phyloP scores from a whole-genome alignment of 106 monocot species.

The Dioscorea zingiberensis region DNA sequence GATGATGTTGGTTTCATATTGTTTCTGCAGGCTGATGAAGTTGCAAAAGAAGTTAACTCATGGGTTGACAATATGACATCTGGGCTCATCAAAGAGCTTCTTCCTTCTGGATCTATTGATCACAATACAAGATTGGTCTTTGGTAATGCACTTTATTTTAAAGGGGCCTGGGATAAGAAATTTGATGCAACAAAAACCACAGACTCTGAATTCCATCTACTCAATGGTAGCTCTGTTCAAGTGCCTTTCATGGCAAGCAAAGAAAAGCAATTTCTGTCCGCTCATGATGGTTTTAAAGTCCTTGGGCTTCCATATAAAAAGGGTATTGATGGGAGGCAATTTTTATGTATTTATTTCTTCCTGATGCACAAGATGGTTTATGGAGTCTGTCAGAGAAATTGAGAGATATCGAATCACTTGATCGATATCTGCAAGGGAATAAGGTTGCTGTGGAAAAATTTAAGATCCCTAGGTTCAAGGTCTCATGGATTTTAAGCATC shows the following conservation, averaged over 20 bases:
- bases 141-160: constrained; percentile 84
- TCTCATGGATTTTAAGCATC: constrained; percentile 70
- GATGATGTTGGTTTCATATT: background rate
- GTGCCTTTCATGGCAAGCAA: constrained; percentile 29
- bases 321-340: constrained; percentile 47
- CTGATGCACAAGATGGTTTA: constrained; percentile 46
- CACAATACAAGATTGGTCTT: constrained; percentile 46
- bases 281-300: constrained; percentile 48
- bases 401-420: constrained; percentile 32
- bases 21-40: constrained; percentile 53
- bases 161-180: constrained; percentile 65
- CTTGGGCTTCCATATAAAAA: constrained; percentile 65
- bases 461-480: constrained; percentile 71
- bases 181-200: constrained; percentile 40
- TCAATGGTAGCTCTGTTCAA: constrained; percentile 15
- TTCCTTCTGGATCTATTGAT: constrained; percentile 56
- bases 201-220: constrained; percentile 18
- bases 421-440: constrained; percentile 25
- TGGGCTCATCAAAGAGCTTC: constrained; percentile 68
- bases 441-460: constrained; percentile 39
- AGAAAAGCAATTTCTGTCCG: constrained; percentile 24
- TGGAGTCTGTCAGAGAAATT: constrained; percentile 50
- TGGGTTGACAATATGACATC: constrained; percentile 56
- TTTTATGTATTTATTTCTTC: constrained; percentile 81
- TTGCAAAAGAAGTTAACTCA: constrained; percentile 49